A percentile compares a stretch with the other conserved stretches of the same genome.
These are phyloP conservation scores for Phaeomoniella chlamydospora DNA, from an alignment of 2,329 filamentous ascomycete species.

Conservation along the genomic window DNA sequence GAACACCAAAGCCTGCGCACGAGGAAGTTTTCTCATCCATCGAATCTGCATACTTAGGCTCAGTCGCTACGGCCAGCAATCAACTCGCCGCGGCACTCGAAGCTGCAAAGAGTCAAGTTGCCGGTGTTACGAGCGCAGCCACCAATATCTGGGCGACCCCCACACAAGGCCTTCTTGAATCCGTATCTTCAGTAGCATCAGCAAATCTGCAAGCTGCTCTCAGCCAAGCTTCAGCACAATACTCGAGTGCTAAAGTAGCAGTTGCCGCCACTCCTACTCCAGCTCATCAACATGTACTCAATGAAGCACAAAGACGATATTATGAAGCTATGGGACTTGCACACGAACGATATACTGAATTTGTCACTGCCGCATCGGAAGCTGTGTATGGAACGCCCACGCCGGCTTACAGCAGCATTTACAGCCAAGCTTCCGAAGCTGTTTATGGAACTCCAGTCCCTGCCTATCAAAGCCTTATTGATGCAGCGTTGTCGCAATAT, in stretches of 20 bases:
- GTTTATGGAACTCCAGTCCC: constrained; percentile 16
- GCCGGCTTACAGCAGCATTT: constrained; percentile 31
- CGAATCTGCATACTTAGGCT: constrained; percentile 52
- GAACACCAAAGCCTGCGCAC: constrained; percentile 54
- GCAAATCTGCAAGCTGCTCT: constrained; percentile 58
- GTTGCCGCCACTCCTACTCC: constrained; percentile 48
- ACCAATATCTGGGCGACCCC: constrained; percentile 19
- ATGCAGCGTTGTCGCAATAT: constrained; percentile 21
- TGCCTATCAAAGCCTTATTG: constrained; percentile 18
- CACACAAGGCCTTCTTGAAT: constrained; percentile 34
- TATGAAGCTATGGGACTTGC: constrained; percentile 67
- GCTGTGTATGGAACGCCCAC: constrained; percentile 53
- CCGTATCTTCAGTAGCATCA: constrained; percentile 53
- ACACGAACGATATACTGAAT: constrained; percentile 64
- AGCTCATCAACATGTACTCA: constrained; percentile 37
- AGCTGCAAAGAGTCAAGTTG: constrained; percentile 27
- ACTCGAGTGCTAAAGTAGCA: constrained; percentile 52
- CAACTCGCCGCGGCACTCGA: constrained; percentile 41
- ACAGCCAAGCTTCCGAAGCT: constrained; percentile 25
- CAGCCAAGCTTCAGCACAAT: constrained; percentile 55
- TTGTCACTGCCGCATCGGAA: constrained; percentile 56
- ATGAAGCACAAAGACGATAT: constrained; percentile 53
- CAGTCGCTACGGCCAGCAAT: constrained; percentile 46
- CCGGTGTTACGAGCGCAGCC: constrained; percentile 19
- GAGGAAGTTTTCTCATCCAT: constrained; percentile 56